Percentiles rank a stretch among this genome's conserved stretches.
Conservation (phyloP, 225 moss, liverwort and hornwort genomes). For the Polytrichum formosum region DNA sequence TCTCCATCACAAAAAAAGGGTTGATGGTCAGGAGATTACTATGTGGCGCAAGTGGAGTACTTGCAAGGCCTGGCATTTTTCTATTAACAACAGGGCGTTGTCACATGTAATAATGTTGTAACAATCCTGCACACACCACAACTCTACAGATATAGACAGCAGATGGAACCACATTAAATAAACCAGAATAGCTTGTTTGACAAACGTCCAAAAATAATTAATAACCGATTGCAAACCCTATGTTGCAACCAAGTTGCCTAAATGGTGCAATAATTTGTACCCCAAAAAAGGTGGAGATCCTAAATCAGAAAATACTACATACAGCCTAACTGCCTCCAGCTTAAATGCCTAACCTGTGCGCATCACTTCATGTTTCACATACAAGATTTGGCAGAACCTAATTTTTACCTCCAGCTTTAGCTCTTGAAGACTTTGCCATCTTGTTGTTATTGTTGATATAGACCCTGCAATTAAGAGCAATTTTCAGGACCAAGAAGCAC, state of each 20-base stretch:
- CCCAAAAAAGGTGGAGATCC: too few species aligned
- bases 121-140: slow-evolving; percentile 42
- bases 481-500: neutral
- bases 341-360: too few species aligned
- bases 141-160: neutral
- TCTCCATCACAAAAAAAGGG: too few species aligned
- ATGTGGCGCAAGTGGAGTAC: slow-evolving; percentile 61
- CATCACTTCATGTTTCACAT: too few species aligned
- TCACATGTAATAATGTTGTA: slow-evolving; percentile 29
- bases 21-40: slow-evolving; percentile 26
- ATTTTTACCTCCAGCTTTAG: slow-evolving; percentile 60
- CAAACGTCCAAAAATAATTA: too few species aligned
- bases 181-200: too few species aligned
- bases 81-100: slow-evolving; percentile 36
- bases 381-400: neutral
- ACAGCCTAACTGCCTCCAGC: too few species aligned
- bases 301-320: too few species aligned
- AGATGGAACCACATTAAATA: neutral
- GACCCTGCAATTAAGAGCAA: slow-evolving; percentile 35
- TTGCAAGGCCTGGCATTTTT: slow-evolving; percentile 46
- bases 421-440: slow-evolving; percentile 51
- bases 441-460: slow-evolving; percentile 34
- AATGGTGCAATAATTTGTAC: too few species aligned
- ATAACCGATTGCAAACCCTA: too few species aligned
- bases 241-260: too few species aligned